phyloP scores from a whole-genome alignment of 2,329 filamentous ascomycete species.

The Alternaria brassicae region DNA sequence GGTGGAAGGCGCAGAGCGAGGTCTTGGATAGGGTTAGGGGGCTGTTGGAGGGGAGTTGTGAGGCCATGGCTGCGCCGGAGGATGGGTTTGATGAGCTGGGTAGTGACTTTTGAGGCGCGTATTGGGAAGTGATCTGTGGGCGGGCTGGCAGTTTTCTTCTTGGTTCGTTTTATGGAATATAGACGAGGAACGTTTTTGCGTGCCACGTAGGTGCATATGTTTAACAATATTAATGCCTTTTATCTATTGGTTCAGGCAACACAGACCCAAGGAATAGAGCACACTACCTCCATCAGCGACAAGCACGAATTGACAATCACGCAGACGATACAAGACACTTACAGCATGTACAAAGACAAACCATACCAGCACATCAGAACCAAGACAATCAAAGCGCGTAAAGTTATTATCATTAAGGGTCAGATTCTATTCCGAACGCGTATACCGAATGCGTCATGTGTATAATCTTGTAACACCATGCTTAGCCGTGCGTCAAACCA shows the following conservation, averaged over 20 bases:
- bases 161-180: too few relatives aligned
- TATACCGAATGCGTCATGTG: not conserved
- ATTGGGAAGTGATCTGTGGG: too few relatives aligned
- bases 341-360: too few relatives aligned
- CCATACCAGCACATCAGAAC: too few relatives aligned
- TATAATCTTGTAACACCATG: not conserved
- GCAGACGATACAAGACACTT: too few relatives aligned
- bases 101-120: conserved; percentile 17
- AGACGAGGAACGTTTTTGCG: too few relatives aligned
- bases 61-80: conserved; percentile 31
- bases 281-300: too few relatives aligned
- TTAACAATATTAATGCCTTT: not conserved
- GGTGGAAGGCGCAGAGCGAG: conserved; percentile 32
- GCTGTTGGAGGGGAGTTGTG: conserved; percentile 28
- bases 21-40: conserved; percentile 26
- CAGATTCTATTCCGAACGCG: not conserved
- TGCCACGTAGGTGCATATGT: not conserved
- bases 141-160: not conserved
- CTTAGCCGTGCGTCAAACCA: not conserved
- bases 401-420: conserved; percentile 12
- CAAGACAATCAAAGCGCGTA: not conserved
- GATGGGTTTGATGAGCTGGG: conserved; percentile 36
- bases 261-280: too few relatives aligned
- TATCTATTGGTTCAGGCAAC: not conserved
- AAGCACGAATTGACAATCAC: too few relatives aligned